Conservation (phyloP, 2,329 filamentous ascomycete species). For the Mycogone perniciosa region DNA sequence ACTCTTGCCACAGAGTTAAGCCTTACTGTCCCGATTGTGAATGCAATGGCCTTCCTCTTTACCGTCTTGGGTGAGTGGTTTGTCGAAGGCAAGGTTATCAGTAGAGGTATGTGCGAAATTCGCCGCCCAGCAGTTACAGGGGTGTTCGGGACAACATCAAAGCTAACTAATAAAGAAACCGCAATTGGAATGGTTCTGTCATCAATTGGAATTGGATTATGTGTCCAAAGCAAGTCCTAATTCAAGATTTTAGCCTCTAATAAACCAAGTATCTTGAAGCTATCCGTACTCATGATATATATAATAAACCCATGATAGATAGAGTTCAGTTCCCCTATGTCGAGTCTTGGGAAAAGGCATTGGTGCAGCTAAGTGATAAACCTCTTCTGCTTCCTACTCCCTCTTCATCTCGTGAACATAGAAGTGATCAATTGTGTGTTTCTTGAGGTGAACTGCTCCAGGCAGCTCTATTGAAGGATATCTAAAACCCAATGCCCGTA, state of each 20-base stretch:
- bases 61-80: conserved; percentile 94
- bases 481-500: conserved; percentile 1
- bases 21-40: conserved; percentile 89
- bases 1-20: conserved; percentile 57
- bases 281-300: neutral
- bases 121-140: neutral
- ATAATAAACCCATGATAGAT: no score
- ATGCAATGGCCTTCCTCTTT: conserved; percentile 91
- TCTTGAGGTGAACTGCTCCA: conserved; percentile 9
- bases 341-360: neutral
- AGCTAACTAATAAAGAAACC: conserved; percentile 52
- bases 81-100: conserved; percentile 86
- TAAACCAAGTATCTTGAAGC: neutral
- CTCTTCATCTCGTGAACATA: no score
- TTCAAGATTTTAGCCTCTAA: neutral
- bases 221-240: conserved; percentile 61
- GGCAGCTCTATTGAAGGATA: conserved; percentile 7
- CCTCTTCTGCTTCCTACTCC: no score
- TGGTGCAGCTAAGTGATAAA: no score
- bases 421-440: neutral
- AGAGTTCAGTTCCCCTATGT: no score
- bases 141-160: neutral
- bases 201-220: conserved; percentile 72
- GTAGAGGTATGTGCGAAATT: conserved; percentile 50
- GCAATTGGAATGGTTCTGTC: conserved; percentile 78